Base-by-base conservation (phyloP, 202 grass and related monocot species). In the Sporobolus alterniflorus region DNA sequence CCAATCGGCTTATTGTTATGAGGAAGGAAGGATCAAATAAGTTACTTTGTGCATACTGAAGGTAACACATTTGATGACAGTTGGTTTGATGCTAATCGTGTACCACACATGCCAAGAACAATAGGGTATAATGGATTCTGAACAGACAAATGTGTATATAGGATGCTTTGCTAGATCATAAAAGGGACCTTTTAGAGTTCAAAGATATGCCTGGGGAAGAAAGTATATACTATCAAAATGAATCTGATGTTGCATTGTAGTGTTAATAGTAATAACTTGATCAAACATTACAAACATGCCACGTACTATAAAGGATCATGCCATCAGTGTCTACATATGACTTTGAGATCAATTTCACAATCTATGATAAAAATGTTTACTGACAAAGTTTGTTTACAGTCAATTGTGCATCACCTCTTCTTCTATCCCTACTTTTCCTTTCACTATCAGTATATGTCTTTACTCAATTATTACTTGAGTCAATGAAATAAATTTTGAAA, bases 41-140 rank as follows among this genome's bases (percentile, higher is more conserved):
- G 14, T 76, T 64, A 18, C 64, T 71, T 81, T 30, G 17, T 41
- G 16, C 64, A 60, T 48, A 60, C 65, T 52, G 49, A 67, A 76
- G 47, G 54, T 55, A 41, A 76, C 70, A 55, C 71, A 81, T 73
- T 39, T 67, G 67, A 67, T 78, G 61, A 30, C 30, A 49, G 39
- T 67, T 69, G 82, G 72, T 66, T 60, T 61, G 36, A 66, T 69
- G 49, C 24, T 26, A 82, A 85, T 29, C 65, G 76, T 60, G 56
- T 32, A 56, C 60, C 33, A 52, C 34, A 64, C 56, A 89, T 77
- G 39, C 29, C 77, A 67, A 43, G 42, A 51, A 51, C 66, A 85
- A 44, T 24, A 33, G 33, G 71, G 16, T 64, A 46, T 9, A 65
- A 71, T 64, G 32, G 20, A 26, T 56, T 63, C 46, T 79, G 17